Base-by-base conservation (phyloP, 371 early-diverging fungal genomes). In the Mucor saturninus region DNA sequence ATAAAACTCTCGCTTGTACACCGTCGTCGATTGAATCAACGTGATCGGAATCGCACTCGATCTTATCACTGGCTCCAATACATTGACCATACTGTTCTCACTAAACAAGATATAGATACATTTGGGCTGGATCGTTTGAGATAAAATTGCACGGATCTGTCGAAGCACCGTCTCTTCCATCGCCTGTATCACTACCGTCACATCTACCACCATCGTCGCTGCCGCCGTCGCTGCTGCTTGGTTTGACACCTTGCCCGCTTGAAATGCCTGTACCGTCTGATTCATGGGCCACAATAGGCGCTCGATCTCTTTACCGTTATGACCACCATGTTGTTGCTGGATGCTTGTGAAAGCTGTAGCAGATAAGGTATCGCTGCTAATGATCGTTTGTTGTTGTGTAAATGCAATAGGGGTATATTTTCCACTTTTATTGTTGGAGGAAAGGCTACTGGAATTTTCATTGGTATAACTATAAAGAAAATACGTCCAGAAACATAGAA, bases 91-190 rank as follows among this genome's bases (percentile, higher is more conserved):
- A 10, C 4, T 13, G 2, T 29, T 29, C 1, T 50, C 4, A 50
- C 31, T 50, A 13, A 28, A 50, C 8, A 50, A 30, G 5, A 50
- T 30, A 13, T 30, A 77, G 45, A 80, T 71, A 15, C 65, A 55
- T 38, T 80, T 71, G 3, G 77, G 75, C 48, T 63, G 73, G 14
- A 71, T 65, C 0, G 75, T 67, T 62, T 80, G 80, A 35, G 68
- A 43, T 29, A 80, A 42, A 46, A 77, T 55, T 6, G 75, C 62
- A 10, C 59, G 62, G 62, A 80, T 65, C 67, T 80, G 79, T 56
- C 13, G 21, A 76, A 46, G 13, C 10, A 6, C 26, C 28, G 15
- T 28, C 5, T 48, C 28, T 48, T 15, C 28, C 4, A 29, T 28
- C 8, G 29, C 48, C 6, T 32, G 52, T 32, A 51, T 13, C 2